Evolutionary conservation across 192 early-diverging fungal species (phyloP).

Genomic region (Physocladia obscura): DNA sequence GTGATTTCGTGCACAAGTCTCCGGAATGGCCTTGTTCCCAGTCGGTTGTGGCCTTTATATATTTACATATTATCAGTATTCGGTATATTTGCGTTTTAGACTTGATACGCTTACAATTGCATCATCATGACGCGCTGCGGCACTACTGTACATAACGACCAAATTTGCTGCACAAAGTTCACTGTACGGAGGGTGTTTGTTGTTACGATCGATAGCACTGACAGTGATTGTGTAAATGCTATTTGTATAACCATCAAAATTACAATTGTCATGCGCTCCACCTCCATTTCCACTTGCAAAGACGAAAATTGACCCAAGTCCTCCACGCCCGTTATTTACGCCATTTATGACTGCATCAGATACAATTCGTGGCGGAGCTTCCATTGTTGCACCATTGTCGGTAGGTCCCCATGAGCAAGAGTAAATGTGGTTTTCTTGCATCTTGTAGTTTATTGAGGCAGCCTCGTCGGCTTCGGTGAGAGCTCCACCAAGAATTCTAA

Average conservation of each 20-base stretch:
- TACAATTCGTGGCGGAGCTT: constrained; percentile 78
- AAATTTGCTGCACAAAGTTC: constrained; percentile 88
- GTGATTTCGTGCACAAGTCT: constrained; percentile 66
- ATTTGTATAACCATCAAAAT: constrained; percentile 96
- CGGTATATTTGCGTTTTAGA: not conserved
- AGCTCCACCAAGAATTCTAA: constrained; percentile 84
- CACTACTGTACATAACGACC: constrained; percentile 84
- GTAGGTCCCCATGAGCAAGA: constrained; percentile 95
- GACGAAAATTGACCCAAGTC: constrained; percentile 85
- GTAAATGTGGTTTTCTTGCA: constrained; percentile 90
- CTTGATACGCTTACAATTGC: constrained; percentile 67
- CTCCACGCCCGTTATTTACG: constrained; percentile 76
- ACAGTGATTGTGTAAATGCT: constrained; percentile 93
- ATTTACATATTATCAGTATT: too few relatives aligned
- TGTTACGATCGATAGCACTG: constrained; percentile 76
- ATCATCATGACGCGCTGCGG: constrained; percentile 34
- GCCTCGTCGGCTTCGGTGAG: constrained; percentile 95
- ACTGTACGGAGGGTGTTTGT: constrained; percentile 80
- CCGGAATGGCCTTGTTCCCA: constrained; percentile 47
- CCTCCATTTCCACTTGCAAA: constrained; percentile 96
- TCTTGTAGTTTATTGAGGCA: constrained; percentile 82
- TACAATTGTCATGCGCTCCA: constrained; percentile 75
- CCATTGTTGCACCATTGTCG: constrained; percentile 83
- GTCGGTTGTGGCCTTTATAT: constrained; percentile 78
- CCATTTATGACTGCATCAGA: constrained; percentile 86